Percentiles rank a stretch among this genome's conserved stretches.
phyloP scores from a whole-genome alignment of 371 early-diverging fungal species.

The Circinella minor region DNA sequence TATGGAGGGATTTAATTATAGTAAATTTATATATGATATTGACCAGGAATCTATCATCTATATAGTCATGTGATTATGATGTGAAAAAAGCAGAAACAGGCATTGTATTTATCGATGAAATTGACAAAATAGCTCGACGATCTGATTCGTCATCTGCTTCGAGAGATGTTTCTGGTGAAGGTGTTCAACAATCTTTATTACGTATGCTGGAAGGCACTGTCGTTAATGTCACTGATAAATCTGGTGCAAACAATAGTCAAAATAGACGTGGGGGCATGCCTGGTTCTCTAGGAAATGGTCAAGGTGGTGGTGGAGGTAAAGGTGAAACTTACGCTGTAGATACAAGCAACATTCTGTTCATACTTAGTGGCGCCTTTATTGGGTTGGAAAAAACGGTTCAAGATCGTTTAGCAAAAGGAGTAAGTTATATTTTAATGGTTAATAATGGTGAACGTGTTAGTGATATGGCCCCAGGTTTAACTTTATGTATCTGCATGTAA shows the following conservation, averaged over 20 bases:
- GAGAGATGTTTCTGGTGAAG: constrained; percentile 94
- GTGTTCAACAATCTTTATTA: constrained; percentile 88
- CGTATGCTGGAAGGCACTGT: constrained; percentile 91
- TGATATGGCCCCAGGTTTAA: no score
- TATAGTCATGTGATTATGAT: constrained; percentile 83
- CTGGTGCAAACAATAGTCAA: constrained; percentile 54
- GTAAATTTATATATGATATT: not conserved
- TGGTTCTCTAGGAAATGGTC: constrained; percentile 50
- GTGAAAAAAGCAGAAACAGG: constrained; percentile 87
- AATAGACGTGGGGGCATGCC: constrained; percentile 45
- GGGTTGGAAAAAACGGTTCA: constrained; percentile 85
- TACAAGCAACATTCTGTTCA: constrained; percentile 91
- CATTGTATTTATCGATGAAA: constrained; percentile 94
- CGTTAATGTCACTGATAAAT: constrained; percentile 86
- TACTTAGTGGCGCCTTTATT: constrained; percentile 90
- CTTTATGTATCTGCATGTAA: not conserved
- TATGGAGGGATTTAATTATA: not conserved
- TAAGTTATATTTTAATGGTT: constrained; percentile 26
- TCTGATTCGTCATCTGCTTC: constrained; percentile 78
- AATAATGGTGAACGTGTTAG: not conserved
- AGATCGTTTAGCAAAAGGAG: constrained; percentile 79
- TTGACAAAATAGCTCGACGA: constrained; percentile 87
- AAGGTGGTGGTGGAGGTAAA: constrained; percentile 58
- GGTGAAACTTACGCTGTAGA: constrained; percentile 86
- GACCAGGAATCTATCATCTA: not conserved